These are phyloP conservation scores for Acanthamoeba sp. DNA, from an alignment of 208 protist species.

Conservation along the genomic window DNA sequence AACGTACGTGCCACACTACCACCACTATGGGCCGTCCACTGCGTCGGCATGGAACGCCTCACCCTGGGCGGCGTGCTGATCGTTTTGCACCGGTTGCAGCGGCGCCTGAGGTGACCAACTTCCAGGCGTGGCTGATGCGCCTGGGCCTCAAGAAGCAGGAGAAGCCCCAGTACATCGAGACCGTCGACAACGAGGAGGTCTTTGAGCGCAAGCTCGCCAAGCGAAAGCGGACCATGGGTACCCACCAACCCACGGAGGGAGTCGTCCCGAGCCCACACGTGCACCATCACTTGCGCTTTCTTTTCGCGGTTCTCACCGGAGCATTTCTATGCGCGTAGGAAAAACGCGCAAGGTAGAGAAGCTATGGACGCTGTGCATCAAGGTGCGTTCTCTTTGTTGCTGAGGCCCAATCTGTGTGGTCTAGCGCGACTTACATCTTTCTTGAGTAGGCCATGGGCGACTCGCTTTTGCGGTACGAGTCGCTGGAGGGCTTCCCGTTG, in stretches of 20 bases:
- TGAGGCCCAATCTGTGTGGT: too few relatives aligned
- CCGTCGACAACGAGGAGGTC: not conserved
- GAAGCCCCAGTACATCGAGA: constrained; percentile 28
- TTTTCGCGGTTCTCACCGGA: not conserved
- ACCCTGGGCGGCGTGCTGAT: too few relatives aligned
- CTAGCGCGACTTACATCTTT: too few relatives aligned
- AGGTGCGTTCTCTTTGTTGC: too few relatives aligned
- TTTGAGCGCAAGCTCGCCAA: constrained; percentile 14
- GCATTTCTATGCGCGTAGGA: not conserved
- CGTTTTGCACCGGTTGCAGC: too few relatives aligned
- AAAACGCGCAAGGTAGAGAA: not conserved
- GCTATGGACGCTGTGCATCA: not conserved
- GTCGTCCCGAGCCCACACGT: not conserved
- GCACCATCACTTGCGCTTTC: not conserved
- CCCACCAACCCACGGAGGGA: not conserved
- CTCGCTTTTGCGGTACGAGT: constrained; percentile 46
- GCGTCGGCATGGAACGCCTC: not conserved
- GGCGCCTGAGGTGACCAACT: not conserved
- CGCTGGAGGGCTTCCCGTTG: constrained; percentile 46
- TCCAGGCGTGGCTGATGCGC: constrained; percentile 26
- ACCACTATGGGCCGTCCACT: too few relatives aligned
- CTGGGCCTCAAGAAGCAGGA: constrained; percentile 15
- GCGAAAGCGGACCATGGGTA: not conserved
- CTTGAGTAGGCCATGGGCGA: constrained; percentile 9
- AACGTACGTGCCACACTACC: not conserved